phyloP scores from a whole-genome alignment of 805 yeast species.

The Wickerhamiella alocasiicola region DNA sequence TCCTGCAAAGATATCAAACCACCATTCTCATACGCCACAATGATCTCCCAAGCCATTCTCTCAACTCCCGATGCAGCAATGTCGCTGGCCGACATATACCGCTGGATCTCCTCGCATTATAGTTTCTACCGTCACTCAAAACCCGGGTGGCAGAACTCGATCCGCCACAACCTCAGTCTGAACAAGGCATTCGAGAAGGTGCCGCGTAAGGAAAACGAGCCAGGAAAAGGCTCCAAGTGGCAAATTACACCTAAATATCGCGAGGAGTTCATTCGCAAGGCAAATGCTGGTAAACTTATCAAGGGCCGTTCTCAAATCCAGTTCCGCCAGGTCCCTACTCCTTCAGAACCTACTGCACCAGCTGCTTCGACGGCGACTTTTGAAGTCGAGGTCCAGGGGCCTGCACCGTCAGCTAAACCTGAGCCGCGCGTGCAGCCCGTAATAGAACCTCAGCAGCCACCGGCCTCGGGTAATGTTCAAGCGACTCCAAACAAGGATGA shows the following conservation, averaged over 20 bases:
- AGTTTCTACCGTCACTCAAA: constrained; percentile 85
- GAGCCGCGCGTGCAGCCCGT: background rate
- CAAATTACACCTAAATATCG: constrained; percentile 77
- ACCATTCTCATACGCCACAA: constrained; percentile 92
- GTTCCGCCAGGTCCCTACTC: background rate
- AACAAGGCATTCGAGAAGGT: constrained; percentile 97
- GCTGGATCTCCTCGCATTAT: constrained; percentile 77
- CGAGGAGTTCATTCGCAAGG: constrained; percentile 70
- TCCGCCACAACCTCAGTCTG: constrained; percentile 84
- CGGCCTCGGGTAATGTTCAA: background rate
- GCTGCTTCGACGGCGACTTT: background rate
- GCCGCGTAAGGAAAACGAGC: constrained; percentile 88
- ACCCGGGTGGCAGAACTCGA: constrained; percentile 98
- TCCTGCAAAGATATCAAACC: constrained; percentile 91
- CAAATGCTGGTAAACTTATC: constrained; percentile 31
- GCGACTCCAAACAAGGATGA: background rate
- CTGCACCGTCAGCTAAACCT: background rate
- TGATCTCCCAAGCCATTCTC: constrained; percentile 94
- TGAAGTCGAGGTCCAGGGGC: too few species aligned
- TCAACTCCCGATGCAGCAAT: constrained; percentile 79
- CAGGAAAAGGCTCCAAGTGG: constrained; percentile 99
- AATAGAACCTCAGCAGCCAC: background rate
- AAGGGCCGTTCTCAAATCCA: constrained; percentile 15
- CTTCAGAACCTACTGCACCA: background rate
- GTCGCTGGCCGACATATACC: constrained; percentile 83